Base-by-base conservation (phyloP, 306 rosid genomes). In the Dryas drummondii region DNA sequence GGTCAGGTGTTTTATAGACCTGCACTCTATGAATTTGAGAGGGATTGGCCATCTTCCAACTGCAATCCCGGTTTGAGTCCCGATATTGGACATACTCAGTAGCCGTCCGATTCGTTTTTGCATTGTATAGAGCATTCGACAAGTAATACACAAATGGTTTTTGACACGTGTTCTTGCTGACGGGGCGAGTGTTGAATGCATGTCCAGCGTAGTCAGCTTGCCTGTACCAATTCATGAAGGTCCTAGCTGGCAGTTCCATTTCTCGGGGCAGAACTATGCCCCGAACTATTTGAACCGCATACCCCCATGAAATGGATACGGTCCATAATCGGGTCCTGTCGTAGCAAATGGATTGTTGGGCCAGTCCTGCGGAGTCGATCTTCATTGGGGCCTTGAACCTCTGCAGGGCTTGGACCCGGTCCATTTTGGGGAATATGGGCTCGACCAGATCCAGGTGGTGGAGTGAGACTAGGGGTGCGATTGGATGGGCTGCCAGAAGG, bases 271-370 rank as follows among this genome's bases (percentile, higher is more conserved):
- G 79, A 62, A 88, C 80, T 14, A 73, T 64, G 22, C 96, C 93
- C 3, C 90, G 87, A 46, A 77, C 76, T n/a, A 93, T 89, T 77
- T 93, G 97, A 66, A 91, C 89, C 3, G 90, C 83, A 4, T 86
- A 89, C 15, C 96, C 98, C 97, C 98, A 89, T 0, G 96, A 83
- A 3, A 89, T 86, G 0, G 97, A 86, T 46, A 89, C 17, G 40
- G 93, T 93, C 97, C 98, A 93, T 0, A 51, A 79, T 0, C 83
- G 84, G 37, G 70, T 40, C 26, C 78, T 76, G 83, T 93, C 93
- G 19, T 93, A 89, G 83, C 97, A 90, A 12, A 93, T 85, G 60
- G 98, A 93, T 42, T 93, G 97, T 27, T 91, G 98, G 73, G 84
- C 58, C 0, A 91, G 89, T 17, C 81, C 88, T 0, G 84, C 86